Conservation (phyloP, 768 basidiomycete genomes). For the Boletus vermiculosoides region DNA sequence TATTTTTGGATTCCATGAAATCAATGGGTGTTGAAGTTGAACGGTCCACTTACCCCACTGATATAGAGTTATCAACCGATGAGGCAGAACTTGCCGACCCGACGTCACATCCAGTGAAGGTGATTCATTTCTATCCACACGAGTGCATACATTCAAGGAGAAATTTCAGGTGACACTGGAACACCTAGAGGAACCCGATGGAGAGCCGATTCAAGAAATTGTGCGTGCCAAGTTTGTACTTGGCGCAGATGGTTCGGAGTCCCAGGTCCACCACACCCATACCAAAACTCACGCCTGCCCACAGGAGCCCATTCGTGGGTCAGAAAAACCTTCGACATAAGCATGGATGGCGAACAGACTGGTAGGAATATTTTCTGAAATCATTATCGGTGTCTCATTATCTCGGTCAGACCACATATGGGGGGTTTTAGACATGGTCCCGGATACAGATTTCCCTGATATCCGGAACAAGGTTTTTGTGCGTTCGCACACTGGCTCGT, state of each 20-base stretch:
- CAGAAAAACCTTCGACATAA: conserved; percentile 59
- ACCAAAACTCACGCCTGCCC: not conserved
- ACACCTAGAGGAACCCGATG: conserved; percentile 27
- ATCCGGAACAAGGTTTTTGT: conserved; percentile 47
- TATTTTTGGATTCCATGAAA: conserved; percentile 37
- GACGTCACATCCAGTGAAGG: conserved; percentile 25
- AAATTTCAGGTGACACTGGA: conserved; percentile 21
- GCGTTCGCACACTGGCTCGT: conserved; percentile 49
- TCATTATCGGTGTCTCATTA: not conserved
- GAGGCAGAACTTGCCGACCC: conserved; percentile 23
- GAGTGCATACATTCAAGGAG: not conserved
- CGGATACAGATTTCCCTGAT: conserved; percentile 55
- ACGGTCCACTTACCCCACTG: conserved; percentile 31
- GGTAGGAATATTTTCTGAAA: conserved; percentile 23
- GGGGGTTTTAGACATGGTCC: conserved; percentile 47
- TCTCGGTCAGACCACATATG: conserved; percentile 36
- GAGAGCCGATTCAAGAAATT: conserved; percentile 46
- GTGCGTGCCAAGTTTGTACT: conserved; percentile 74
- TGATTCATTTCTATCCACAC: not conserved
- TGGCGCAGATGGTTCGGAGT: conserved; percentile 63
- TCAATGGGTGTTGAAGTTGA: conserved; percentile 30
- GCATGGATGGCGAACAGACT: conserved; percentile 75
- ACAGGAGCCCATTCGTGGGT: conserved; percentile 84
- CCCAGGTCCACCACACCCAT: not conserved
- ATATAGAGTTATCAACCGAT: conserved; percentile 29